Conservation (phyloP, 1,139 yeast species). For the Citeromyces hawaiiensis region DNA sequence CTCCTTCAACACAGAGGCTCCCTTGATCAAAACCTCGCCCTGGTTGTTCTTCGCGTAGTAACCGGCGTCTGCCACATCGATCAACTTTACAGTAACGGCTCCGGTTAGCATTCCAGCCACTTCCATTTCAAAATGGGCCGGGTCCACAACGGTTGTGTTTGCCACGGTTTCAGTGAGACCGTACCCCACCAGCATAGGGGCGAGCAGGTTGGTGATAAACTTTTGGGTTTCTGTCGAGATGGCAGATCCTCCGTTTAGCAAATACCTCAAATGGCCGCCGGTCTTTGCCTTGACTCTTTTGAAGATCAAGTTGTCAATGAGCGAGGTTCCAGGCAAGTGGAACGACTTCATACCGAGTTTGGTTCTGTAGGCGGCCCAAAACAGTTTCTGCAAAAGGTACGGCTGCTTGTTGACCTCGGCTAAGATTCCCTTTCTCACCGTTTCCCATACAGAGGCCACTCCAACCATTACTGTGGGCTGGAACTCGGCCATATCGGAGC, state of each 20-base stretch:
- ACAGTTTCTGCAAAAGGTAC: conserved; percentile 56
- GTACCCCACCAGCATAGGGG: conserved; percentile 90
- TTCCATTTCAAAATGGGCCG: conserved; percentile 52
- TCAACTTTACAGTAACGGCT: conserved; percentile 74
- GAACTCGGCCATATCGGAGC: conserved; percentile 79
- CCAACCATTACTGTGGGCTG: conserved; percentile 94
- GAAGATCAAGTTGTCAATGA: conserved; percentile 58
- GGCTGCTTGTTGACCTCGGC: conserved; percentile 64
- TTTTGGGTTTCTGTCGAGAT: conserved; percentile 76
- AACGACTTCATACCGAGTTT: conserved; percentile 48
- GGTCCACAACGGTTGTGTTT: conserved; percentile 61
- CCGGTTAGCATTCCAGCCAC: conserved; percentile 78
- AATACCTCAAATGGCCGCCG: conserved; percentile 70
- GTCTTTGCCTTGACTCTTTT: conserved; percentile 89
- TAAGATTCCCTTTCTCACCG: conserved; percentile 83
- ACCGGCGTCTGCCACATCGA: conserved; percentile 88
- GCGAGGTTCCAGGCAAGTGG: conserved; percentile 61
- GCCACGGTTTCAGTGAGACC: conserved; percentile 97
- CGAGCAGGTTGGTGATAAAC: conserved; percentile 63
- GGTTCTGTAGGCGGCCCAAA: conserved; percentile 80
- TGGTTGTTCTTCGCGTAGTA: conserved; percentile 84
- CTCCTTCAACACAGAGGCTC: conserved; percentile 58
- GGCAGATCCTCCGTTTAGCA: conserved; percentile 93
- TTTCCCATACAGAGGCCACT: conserved; percentile 98
- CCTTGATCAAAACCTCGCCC: conserved; percentile 82